Percentiles rank a stretch among this genome's conserved stretches.
phyloP scores from a whole-genome alignment of 2,329 filamentous ascomycete species.

The Sporothrix pseudoabietina region DNA sequence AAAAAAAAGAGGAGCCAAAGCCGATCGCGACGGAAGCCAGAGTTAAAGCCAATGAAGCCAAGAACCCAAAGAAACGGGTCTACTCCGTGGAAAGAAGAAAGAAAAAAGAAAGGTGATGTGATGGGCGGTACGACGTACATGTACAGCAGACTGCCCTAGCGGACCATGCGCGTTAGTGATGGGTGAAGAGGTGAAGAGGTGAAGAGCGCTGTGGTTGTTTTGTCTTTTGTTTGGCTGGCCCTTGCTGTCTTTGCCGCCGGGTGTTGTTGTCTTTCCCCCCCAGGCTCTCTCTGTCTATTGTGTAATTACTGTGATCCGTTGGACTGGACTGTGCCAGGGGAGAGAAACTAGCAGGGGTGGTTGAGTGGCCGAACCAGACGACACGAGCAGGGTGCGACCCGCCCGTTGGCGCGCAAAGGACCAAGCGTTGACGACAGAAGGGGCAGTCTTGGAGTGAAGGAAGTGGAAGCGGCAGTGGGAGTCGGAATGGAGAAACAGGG shows the following conservation, averaged over 20 bases:
- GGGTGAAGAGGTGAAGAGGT: not conserved
- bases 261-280: not conserved
- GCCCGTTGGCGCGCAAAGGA: constrained; percentile 25
- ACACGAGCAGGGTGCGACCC: constrained; percentile 7
- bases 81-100: not conserved
- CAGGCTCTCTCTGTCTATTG: constrained; percentile 22
- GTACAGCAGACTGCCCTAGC: constrained; percentile 13
- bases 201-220: constrained; percentile 14
- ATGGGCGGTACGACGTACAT: not conserved
- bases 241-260: constrained; percentile 26
- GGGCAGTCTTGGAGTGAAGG: not conserved
- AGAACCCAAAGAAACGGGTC: constrained; percentile 17
- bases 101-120: constrained; percentile 13
- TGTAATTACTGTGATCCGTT: constrained; percentile 22
- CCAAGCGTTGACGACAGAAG: constrained; percentile 10
- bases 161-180: constrained; percentile 7
- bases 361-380: constrained; percentile 3
- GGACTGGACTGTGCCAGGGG: constrained; percentile 21
- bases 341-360: constrained; percentile 21
- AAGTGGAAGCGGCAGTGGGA: not conserved
- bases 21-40: not conserved
- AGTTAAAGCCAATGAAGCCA: not conserved
- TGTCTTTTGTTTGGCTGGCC: constrained; percentile 30
- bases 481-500: not conserved
- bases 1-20: not conserved